Evolutionary conservation across 2,329 filamentous ascomycete species (phyloP).

Genomic region (Juglanconis juglandina): DNA sequence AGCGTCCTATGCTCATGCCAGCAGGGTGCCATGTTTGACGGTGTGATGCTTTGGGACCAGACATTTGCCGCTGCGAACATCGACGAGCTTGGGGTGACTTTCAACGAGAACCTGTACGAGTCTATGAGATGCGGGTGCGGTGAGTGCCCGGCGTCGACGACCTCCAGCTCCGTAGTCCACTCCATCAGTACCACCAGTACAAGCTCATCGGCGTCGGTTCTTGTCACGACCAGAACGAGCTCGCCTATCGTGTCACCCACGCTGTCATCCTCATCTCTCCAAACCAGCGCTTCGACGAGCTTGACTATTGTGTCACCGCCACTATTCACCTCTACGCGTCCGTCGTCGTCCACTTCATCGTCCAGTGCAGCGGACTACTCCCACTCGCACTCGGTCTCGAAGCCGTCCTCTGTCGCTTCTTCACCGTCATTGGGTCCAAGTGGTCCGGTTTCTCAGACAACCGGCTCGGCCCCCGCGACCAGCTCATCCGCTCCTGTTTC

Average conservation of each 20-base stretch:
- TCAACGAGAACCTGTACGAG: conserved; percentile 25
- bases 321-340: no score
- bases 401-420: neutral
- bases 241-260: no score
- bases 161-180: conserved; percentile 9
- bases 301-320: no score
- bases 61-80: conserved; percentile 20
- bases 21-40: conserved; percentile 25
- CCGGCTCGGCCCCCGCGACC: neutral
- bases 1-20: conserved; percentile 25
- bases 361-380: neutral
- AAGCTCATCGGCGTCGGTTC: no score
- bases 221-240: no score
- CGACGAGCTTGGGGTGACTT: conserved; percentile 18
- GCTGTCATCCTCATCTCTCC: no score
- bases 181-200: neutral
- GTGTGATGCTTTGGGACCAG: conserved; percentile 34
- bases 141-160: conserved; percentile 8
- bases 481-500: neutral
- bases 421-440: neutral
- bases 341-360: no score
- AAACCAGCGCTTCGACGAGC: no score
- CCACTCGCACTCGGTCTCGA: neutral
- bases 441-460: neutral
- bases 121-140: conserved; percentile 11